These are phyloP conservation scores for Alopecurus myosuroides DNA, from an alignment of 176 grass and related monocot genomes.

Conservation along the genomic window DNA sequence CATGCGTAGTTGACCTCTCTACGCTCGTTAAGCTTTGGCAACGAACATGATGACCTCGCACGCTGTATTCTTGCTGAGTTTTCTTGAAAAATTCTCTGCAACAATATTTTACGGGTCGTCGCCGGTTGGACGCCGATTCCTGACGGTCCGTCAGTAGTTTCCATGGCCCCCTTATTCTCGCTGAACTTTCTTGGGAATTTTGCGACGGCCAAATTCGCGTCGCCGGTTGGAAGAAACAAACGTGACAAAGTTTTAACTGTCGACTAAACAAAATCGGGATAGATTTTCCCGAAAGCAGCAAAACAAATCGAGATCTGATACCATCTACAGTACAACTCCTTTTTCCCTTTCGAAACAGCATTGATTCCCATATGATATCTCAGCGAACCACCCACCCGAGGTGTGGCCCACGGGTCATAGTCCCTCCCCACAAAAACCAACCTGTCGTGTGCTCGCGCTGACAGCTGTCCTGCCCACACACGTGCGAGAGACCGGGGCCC, in stretches of 20 bases:
- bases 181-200: neutral
- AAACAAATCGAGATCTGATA: neutral
- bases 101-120: too few species aligned
- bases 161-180: too few species aligned
- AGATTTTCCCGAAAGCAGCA: neutral
- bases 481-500: slow-evolving; percentile 19
- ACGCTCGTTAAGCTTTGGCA: too few species aligned
- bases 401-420: neutral
- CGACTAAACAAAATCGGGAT: neutral
- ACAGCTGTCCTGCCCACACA: neutral
- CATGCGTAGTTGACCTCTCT: too few species aligned
- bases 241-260: neutral
- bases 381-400: neutral
- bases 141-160: too few species aligned
- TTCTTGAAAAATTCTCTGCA: too few species aligned
- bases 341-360: neutral
- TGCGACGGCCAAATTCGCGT: neutral
- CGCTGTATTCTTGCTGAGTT: too few species aligned
- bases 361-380: neutral
- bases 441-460: neutral
- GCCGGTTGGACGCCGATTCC: too few species aligned
- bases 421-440: neutral
- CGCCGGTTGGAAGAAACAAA: neutral
- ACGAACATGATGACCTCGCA: too few species aligned
- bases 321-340: neutral